Evolutionary conservation across 768 basidiomycete genomes (phyloP).

Genomic region (Ephemerocybe angulata): DNA sequence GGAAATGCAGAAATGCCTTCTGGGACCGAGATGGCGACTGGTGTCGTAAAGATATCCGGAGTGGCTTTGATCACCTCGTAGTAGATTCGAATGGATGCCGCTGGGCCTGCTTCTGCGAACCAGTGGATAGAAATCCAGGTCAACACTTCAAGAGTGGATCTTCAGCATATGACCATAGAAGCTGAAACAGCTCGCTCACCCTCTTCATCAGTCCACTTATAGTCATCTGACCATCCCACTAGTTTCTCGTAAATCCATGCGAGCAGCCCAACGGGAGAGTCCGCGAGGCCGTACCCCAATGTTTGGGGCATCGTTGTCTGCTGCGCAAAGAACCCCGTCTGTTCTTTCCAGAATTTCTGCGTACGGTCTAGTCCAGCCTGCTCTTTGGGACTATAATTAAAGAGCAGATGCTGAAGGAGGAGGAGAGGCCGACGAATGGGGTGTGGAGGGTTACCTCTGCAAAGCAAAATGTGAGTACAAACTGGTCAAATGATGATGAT

Average conservation of each 20-base stretch:
- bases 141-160: conserved; percentile 35
- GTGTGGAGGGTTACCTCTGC: conserved; percentile 7
- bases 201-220: conserved; percentile 56
- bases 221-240: conserved; percentile 42
- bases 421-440: conserved; percentile 9
- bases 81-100: conserved; percentile 57
- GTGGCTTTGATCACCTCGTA: conserved; percentile 38
- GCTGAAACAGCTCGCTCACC: conserved; percentile 22
- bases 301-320: conserved; percentile 49
- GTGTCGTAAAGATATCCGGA: conserved; percentile 6
- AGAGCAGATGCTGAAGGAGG: conserved; percentile 13
- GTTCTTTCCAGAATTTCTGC: conserved; percentile 20
- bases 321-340: conserved; percentile 32
- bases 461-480: neutral
- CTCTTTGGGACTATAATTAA: conserved; percentile 19
- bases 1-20: conserved; percentile 53
- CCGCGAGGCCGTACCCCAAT: conserved; percentile 47
- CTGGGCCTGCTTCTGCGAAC: conserved; percentile 57
- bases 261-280: conserved; percentile 53
- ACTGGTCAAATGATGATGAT: neutral
- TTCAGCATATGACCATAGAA: neutral
- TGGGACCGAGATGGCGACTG: conserved; percentile 28
- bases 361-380: conserved; percentile 26
- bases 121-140: conserved; percentile 56
- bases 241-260: conserved; percentile 54